Conservation (phyloP, 192 early-diverging fungal species). For the Podila verticillata region DNA sequence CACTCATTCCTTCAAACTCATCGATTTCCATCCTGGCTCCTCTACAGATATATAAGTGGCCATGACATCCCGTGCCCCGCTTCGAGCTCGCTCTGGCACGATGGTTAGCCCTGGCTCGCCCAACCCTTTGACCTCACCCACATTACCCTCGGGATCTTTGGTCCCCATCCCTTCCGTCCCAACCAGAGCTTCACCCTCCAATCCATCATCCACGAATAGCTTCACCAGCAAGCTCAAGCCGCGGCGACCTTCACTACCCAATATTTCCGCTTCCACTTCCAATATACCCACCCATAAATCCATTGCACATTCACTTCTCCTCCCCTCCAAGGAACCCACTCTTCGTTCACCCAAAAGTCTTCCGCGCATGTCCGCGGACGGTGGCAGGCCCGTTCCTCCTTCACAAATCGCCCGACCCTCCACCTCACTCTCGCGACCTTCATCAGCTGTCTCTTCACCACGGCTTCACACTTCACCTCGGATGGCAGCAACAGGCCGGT, state of each 20-base stretch:
- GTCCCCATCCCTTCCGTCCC: too few species aligned
- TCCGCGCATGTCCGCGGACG: conserved; percentile 6
- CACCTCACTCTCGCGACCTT: not conserved
- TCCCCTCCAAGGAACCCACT: conserved; percentile 1
- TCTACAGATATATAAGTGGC: not conserved
- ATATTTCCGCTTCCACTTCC: conserved; percentile 10
- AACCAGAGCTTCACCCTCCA: not conserved
- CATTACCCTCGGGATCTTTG: not conserved
- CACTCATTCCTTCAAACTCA: not conserved
- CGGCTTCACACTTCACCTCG: conserved; percentile 1
- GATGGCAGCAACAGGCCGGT: conserved; percentile 1
- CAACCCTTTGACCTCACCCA: not conserved
- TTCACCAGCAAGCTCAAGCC: conserved; percentile 15
- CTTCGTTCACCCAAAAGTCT: not conserved
- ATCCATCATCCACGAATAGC: not conserved
- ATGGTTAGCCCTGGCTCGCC: not conserved
- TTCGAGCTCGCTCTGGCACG: conserved; percentile 29
- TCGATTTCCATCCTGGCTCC: not conserved
- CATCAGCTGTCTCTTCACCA: conserved; percentile 17
- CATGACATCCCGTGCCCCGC: conserved; percentile 15
- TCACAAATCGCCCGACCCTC: conserved; percentile 21
- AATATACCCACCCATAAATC: conserved; percentile 12
- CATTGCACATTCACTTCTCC: not conserved
- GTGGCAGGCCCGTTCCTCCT: not conserved
- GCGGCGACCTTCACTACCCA: conserved; percentile 32